These are phyloP conservation scores for Spinellus fusiger DNA, from an alignment of 192 early-diverging fungal species.

Conservation along the genomic window DNA sequence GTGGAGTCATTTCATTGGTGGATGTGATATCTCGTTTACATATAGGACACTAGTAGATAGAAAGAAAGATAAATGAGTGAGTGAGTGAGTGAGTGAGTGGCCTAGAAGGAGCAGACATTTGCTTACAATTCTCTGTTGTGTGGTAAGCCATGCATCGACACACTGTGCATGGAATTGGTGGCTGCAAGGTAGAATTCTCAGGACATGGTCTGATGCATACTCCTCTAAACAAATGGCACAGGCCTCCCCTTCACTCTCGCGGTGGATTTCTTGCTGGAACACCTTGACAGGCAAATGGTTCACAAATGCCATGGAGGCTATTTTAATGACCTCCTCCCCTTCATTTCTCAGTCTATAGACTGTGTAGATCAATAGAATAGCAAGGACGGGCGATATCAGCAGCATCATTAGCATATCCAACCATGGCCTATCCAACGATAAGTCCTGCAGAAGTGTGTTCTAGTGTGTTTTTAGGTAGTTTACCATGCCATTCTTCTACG, in stretches of 20 bases:
- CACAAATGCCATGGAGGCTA: constrained; percentile 69
- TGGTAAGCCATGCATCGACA: constrained; percentile 89
- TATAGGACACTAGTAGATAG: constrained; percentile 24
- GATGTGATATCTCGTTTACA: constrained; percentile 25
- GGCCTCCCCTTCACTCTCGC: constrained; percentile 71
- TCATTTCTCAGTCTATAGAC: constrained; percentile 63
- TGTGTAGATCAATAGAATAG: constrained; percentile 68
- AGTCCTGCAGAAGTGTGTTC: neutral
- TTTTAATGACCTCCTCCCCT: constrained; percentile 58
- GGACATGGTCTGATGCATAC: constrained; percentile 70
- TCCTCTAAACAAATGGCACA: constrained; percentile 95
- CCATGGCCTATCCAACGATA: constrained; percentile 47
- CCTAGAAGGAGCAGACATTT: neutral
- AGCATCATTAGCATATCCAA: constrained; percentile 77
- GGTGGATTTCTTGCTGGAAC: constrained; percentile 52
- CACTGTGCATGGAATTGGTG: constrained; percentile 88
- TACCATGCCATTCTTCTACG: constrained; percentile 11
- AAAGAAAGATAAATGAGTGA: neutral
- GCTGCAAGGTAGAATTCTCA: constrained; percentile 77
- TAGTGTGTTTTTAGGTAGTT: neutral
- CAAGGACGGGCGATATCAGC: constrained; percentile 68
- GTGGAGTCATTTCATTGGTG: neutral
- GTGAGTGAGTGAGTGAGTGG: neutral
- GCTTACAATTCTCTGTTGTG: constrained; percentile 83
- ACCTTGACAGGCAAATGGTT: constrained; percentile 62